These are phyloP conservation scores for Podospora tetraspora DNA, from an alignment of 495 filamentous ascomycete genomes.

Conservation along the genomic window DNA sequence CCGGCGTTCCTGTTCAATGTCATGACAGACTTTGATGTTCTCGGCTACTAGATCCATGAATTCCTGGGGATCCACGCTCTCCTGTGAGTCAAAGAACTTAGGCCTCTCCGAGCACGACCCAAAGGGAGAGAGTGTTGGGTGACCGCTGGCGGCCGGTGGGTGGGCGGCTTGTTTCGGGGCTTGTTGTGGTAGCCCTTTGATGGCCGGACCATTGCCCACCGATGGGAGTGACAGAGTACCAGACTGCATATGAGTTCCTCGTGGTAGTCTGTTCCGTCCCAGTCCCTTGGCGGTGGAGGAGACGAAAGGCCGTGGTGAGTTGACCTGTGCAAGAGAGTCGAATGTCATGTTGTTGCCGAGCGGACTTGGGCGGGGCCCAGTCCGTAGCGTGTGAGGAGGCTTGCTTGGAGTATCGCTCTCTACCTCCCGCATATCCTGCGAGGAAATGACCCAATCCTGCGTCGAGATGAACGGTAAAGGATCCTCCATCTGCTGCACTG, in stretches of 20 bases:
- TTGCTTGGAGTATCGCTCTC: constrained; percentile 22
- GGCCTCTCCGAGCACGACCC: too few species aligned
- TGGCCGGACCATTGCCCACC: not conserved
- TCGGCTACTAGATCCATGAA: too few species aligned
- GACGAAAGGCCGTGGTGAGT: not conserved
- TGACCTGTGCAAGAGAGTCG: not conserved
- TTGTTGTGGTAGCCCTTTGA: not conserved
- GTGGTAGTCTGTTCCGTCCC: not conserved
- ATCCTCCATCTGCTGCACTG: not conserved
- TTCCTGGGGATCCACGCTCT: too few species aligned
- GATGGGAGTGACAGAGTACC: not conserved
- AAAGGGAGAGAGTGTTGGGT: too few species aligned
- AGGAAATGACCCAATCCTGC: constrained; percentile 42
- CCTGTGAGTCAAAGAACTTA: too few species aligned
- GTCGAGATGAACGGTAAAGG: constrained; percentile 36
- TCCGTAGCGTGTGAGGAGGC: not conserved
- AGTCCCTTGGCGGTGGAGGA: not conserved
- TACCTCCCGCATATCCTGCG: constrained; percentile 45
- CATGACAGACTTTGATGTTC: not conserved
- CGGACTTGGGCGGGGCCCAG: not conserved
- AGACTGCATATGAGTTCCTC: not conserved
- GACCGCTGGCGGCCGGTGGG: not conserved
- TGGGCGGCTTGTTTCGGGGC: not conserved
- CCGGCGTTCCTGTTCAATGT: not conserved
- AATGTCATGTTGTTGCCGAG: not conserved